Evolutionary conservation across 306 rosid species (phyloP).

Genomic region (Fragaria nilgerrensis): DNA sequence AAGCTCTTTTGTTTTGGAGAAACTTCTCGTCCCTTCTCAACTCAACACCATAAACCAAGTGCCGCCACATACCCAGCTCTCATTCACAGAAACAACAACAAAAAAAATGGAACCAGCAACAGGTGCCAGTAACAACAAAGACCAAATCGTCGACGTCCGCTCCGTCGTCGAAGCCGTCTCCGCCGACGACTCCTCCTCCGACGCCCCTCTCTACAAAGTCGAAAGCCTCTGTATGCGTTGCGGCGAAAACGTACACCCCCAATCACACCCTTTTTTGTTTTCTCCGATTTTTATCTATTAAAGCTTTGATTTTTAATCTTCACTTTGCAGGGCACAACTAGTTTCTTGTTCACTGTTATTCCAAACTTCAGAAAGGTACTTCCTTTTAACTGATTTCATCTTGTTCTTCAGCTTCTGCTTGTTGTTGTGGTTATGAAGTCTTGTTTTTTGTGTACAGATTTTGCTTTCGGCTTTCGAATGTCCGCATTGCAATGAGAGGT

Average conservation of each 20-base stretch:
- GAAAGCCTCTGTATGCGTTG: slow-evolving; percentile 98
- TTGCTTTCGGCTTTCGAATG: slow-evolving; percentile 90
- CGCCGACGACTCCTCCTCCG: slow-evolving; percentile 42
- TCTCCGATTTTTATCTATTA: background rate
- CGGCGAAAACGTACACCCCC: slow-evolving; percentile 50
- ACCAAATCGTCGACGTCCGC: slow-evolving; percentile 67
- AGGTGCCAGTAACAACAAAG: background rate
- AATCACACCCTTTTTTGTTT: background rate
- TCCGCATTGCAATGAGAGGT: slow-evolving; percentile 94
- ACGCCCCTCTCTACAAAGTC: slow-evolving; percentile 62
- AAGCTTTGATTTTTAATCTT: background rate
- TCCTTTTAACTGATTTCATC: background rate
- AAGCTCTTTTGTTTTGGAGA: background rate
- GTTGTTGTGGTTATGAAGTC: background rate
- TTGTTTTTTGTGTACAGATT: slow-evolving; percentile 46
- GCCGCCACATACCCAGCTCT: background rate
- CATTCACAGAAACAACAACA: background rate
- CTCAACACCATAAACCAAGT: background rate
- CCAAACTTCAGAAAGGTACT: slow-evolving; percentile 88
- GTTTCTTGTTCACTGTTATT: slow-evolving; percentile 65
- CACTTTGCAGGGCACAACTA: slow-evolving; percentile 60
- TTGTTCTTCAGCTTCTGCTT: background rate
- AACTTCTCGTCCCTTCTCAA: background rate
- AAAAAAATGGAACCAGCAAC: slow-evolving; percentile 7
- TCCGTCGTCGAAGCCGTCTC: slow-evolving; percentile 85